Evolutionary conservation across 1,139 yeast species (phyloP), one percentile per base, ranked within the genome.

Genomic region (Yamadazyma aaseri): DNA sequence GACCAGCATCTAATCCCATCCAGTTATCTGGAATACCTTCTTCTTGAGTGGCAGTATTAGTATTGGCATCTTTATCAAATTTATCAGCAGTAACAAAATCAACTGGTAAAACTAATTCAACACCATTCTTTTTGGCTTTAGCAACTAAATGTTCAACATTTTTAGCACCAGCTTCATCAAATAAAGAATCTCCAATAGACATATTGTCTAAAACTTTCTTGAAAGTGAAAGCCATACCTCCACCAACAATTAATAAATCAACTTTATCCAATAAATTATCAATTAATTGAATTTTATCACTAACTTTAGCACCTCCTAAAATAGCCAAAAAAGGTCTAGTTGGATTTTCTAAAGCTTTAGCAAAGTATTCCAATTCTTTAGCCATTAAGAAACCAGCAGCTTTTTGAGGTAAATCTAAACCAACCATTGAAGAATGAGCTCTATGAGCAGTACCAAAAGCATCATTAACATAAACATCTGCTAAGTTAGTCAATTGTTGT

Each of bases 211-310:
- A 66, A 40, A 90, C 84, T 79, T 92, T 90, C 77, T 86, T 86
- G 79, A 90, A 90, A 57, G 97, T 90, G 81, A 89, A 90, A 41
- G 97, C 90, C 97, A 90, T 90, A 72, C 97, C 97, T 72, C 97
- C 97, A 63, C 97, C 97, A 56, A 90, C 82, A 68, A 90, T 86
- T 64, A 90, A 76, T 46, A 81, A 68, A 68, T 92, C 82, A 56
- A 90, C 97, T 80, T 90, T 92, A 73, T 90, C 89, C 59, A 90
- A 78, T 67, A 90, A 78, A 80, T 90, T 90, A 71, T 92, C 97
- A 61, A 90, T 90, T 71, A 90, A 81, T 75, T 87, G 96, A 60
- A 90, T 90, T 81, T 90, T 90, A 73, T 90, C 97, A 47, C 95
- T 82, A 52, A 90, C 97, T 79, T 90, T 90, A 59, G 97, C 97